Evolutionary conservation across 306 rosid genomes (phyloP).

Genomic region (Acacia melanoxylon): DNA sequence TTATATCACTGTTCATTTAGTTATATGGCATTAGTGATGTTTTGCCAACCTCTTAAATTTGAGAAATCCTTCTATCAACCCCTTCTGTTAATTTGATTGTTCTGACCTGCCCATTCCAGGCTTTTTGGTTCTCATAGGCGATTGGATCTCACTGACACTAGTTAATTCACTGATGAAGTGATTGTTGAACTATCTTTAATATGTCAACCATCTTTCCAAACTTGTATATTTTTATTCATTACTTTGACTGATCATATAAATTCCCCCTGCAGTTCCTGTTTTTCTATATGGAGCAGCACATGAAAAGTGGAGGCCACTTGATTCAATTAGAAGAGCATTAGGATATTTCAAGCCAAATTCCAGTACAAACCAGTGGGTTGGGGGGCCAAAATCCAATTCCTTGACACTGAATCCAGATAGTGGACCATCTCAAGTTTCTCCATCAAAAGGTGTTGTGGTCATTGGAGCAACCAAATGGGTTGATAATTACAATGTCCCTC

Average conservation of each 20-base stretch:
- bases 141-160: slow-evolving; percentile 1
- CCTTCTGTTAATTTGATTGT: slow-evolving; percentile 4
- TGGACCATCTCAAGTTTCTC: slow-evolving; percentile 61
- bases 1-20: not conserved
- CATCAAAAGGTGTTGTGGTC: slow-evolving; percentile 62
- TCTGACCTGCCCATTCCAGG: not conserved
- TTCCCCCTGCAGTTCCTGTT: slow-evolving; percentile 63
- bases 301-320: slow-evolving; percentile 72
- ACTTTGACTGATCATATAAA: slow-evolving; percentile 28
- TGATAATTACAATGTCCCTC: slow-evolving; percentile 81
- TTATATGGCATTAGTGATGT: not conserved
- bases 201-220: not conserved
- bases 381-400: slow-evolving; percentile 47
- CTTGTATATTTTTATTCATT: not conserved
- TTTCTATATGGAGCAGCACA: slow-evolving; percentile 69
- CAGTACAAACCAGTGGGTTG: slow-evolving; percentile 62
- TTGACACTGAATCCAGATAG: slow-evolving; percentile 62
- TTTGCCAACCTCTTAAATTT: not conserved
- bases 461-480: slow-evolving; percentile 42
- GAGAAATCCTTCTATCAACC: not conserved
- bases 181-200: slow-evolving; percentile 16
- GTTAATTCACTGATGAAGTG: not conserved
- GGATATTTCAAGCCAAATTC: slow-evolving; percentile 88
- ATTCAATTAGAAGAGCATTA: slow-evolving; percentile 66
- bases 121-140: not conserved